phyloP scores from a whole-genome alignment of 2,329 filamentous ascomycete genomes.

The Aspergillus ochraceoroseus region DNA sequence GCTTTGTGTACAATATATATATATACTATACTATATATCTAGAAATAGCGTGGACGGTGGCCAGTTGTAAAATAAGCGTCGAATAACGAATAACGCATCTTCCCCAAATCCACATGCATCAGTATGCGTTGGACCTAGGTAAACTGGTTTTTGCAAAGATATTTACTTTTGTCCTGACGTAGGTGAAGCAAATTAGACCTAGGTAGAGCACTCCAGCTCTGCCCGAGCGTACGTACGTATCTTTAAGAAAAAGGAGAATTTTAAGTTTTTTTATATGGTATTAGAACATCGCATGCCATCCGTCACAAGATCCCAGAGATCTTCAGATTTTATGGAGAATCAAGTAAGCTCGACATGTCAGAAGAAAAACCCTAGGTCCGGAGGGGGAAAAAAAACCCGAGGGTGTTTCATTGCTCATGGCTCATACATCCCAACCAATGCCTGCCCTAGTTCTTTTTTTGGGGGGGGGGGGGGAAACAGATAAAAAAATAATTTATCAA shows the following conservation, averaged over 20 bases:
- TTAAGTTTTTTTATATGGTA: conserved; percentile 29
- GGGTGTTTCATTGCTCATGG: conserved; percentile 44
- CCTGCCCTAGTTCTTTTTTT: conserved; percentile 37
- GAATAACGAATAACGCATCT: no score
- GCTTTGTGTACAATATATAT: conserved; percentile 4
- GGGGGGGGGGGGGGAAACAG: conserved; percentile 22
- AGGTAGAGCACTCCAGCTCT: background rate
- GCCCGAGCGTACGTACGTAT: no score
- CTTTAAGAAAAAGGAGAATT: conserved; percentile 15
- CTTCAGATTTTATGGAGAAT: conserved; percentile 32
- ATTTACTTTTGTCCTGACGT: no score
- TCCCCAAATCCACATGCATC: background rate
- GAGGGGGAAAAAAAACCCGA: conserved; percentile 17
- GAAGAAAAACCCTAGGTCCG: conserved; percentile 27
- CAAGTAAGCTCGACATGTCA: conserved; percentile 38
- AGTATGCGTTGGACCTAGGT: background rate
- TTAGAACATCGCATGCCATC: conserved; percentile 39
- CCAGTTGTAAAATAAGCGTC: no score
- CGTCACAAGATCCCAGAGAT: conserved; percentile 35
- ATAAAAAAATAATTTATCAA: conserved; percentile 23
- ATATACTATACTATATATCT: background rate
- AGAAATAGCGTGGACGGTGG: no score
- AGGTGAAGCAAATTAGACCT: no score
- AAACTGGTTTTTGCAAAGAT: no score
- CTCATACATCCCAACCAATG: conserved; percentile 42